Conservation (phyloP, 768 basidiomycete species). For the Megacollybia marginata region DNA sequence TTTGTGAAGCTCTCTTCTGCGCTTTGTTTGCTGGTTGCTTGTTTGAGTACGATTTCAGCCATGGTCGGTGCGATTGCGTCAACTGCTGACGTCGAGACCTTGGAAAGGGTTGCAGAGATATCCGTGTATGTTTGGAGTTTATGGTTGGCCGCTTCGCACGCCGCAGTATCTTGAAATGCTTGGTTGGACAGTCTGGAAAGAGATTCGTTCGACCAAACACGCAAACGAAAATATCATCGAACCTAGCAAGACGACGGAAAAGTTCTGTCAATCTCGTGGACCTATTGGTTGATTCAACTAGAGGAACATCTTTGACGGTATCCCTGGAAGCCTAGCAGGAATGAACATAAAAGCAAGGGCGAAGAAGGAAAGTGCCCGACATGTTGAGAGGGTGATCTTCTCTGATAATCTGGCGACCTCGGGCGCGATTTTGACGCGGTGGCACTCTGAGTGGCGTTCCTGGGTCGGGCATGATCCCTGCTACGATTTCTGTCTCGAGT, state of each 20-base stretch:
- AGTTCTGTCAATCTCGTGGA: slow-evolving; percentile 2
- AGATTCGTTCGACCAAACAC: background rate
- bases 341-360: no score
- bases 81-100: slow-evolving; percentile 33
- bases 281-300: no score
- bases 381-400: no score
- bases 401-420: no score
- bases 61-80: slow-evolving; percentile 37
- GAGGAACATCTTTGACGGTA: no score
- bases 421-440: no score
- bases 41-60: slow-evolving; percentile 33
- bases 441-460: background rate
- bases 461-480: background rate
- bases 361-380: no score
- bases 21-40: slow-evolving; percentile 34
- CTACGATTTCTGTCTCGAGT: background rate
- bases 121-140: slow-evolving; percentile 43
- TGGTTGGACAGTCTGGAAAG: slow-evolving; percentile 35
- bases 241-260: background rate
- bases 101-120: slow-evolving; percentile 39
- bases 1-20: slow-evolving; percentile 30
- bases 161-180: slow-evolving; percentile 33
- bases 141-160: slow-evolving; percentile 35
- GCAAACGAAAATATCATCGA: background rate
- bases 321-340: no score